Percentiles rank a stretch among this genome's conserved stretches.
Evolutionary conservation across 768 basidiomycete genomes (phyloP).

Genomic region (Gymnopilus junonius): DNA sequence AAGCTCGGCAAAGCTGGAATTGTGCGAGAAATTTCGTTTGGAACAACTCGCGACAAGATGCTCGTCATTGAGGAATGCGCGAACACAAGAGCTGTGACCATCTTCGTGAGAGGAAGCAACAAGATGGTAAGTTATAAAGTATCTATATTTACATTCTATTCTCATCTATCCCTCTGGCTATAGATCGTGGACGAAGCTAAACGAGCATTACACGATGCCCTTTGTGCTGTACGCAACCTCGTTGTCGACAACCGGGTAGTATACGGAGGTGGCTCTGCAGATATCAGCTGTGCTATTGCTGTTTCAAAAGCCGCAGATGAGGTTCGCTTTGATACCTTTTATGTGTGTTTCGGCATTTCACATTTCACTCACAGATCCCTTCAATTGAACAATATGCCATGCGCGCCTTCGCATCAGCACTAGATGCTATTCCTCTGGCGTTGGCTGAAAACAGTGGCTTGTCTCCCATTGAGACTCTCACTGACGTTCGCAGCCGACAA

Average conservation of each 20-base stretch:
- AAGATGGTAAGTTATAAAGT: constrained; percentile 77
- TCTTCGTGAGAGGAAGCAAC: constrained; percentile 97
- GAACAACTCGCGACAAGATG: constrained; percentile 99
- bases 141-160: background rate
- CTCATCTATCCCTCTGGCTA: background rate
- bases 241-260: constrained; percentile 96
- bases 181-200: constrained; percentile 99
- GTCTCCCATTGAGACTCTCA: constrained; percentile 95
- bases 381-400: constrained; percentile 99
- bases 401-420: constrained; percentile 96
- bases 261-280: constrained; percentile 97
- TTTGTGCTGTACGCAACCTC: constrained; percentile 96
- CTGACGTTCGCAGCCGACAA: constrained; percentile 93
- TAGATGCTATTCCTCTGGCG: constrained; percentile 95
- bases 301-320: constrained; percentile 95
- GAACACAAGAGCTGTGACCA: constrained; percentile 93
- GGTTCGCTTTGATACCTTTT: constrained; percentile 40
- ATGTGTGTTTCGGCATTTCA: background rate
- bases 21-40: constrained; percentile 94
- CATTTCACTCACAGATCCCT: constrained; percentile 65
- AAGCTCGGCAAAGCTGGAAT: constrained; percentile 95
- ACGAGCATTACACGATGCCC: constrained; percentile 95
- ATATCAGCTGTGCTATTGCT: constrained; percentile 93
- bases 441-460: constrained; percentile 98
- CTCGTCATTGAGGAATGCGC: constrained; percentile 99